These are phyloP conservation scores for Solanum megistacrolobum DNA, from an alignment of 257 asterid genomes.

Conservation along the genomic window DNA sequence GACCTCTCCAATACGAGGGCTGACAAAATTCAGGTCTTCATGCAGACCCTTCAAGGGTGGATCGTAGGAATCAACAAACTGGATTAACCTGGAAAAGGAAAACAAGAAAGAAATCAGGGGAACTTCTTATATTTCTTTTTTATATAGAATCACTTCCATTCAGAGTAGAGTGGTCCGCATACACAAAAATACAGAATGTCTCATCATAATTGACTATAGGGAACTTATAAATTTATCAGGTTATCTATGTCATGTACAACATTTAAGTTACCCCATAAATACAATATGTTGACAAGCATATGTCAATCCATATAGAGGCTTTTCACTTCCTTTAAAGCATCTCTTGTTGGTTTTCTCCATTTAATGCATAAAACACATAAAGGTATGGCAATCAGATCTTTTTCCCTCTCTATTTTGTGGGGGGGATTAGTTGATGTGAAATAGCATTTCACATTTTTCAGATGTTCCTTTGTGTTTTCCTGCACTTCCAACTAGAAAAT, in stretches of 20 bases:
- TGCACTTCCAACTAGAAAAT: not conserved
- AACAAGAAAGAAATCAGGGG: constrained; percentile 6
- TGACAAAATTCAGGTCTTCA: constrained; percentile 96
- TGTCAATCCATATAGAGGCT: not conserved
- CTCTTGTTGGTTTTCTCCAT: not conserved
- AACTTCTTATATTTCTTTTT: constrained; percentile 6
- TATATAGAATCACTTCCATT: not conserved
- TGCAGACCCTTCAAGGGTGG: constrained; percentile 97
- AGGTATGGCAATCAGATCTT: not conserved
- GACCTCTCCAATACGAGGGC: constrained; percentile 99
- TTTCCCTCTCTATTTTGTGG: not conserved
- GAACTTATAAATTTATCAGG: not conserved
- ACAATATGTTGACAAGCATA: not conserved
- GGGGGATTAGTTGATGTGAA: not conserved
- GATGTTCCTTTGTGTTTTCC: not conserved
- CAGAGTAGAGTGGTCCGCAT: not conserved
- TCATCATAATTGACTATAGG: not conserved
- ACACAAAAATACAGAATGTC: not conserved
- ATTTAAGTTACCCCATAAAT: not conserved
- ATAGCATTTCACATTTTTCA: not conserved
- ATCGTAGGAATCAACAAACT: constrained; percentile 90
- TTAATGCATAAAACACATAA: not conserved
- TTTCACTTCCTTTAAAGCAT: not conserved
- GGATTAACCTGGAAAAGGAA: constrained; percentile 62
- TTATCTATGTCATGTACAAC: not conserved